These are phyloP conservation scores for Toxicodendron radicans DNA, from an alignment of 345 rosid genomes.

Conservation along the genomic window DNA sequence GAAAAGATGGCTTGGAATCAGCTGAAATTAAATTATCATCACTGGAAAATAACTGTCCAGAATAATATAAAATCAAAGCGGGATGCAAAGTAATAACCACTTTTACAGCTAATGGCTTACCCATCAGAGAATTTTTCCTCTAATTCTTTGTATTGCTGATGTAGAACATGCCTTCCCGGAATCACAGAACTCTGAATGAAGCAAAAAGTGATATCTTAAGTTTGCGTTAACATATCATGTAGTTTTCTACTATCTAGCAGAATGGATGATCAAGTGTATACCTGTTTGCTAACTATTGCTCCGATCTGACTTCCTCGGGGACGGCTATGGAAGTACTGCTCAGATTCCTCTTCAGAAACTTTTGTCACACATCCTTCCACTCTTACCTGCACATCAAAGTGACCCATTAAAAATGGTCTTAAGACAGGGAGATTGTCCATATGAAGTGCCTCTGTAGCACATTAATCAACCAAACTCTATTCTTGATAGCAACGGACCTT, in stretches of 20 bases:
- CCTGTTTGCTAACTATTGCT: conserved; percentile 93
- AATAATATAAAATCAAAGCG: background rate
- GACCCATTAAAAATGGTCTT: background rate
- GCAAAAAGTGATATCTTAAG: conserved; percentile 17
- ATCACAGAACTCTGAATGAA: conserved; percentile 60
- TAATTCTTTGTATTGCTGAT: conserved; percentile 64
- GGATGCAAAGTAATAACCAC: background rate
- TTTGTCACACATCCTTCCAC: conserved; percentile 85
- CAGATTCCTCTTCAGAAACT: conserved; percentile 78
- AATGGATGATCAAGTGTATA: conserved; percentile 22
- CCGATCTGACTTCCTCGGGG: conserved; percentile 97
- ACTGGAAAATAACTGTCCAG: background rate
- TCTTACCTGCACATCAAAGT: conserved; percentile 61
- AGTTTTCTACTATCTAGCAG: conserved; percentile 3
- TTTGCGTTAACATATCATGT: background rate
- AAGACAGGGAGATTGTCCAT: conserved; percentile 1
- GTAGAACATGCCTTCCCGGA: conserved; percentile 72
- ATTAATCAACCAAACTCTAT: background rate
- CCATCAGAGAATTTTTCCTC: conserved; percentile 67
- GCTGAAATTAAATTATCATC: conserved; percentile 5
- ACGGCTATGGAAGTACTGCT: conserved; percentile 81
- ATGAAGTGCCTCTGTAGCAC: no score
- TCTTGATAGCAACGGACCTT: background rate
- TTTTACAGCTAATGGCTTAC: conserved; percentile 36
- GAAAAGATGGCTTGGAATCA: background rate